These are phyloP conservation scores for Usnea hakonensis DNA, from an alignment of 495 filamentous ascomycete species.

Conservation along the genomic window DNA sequence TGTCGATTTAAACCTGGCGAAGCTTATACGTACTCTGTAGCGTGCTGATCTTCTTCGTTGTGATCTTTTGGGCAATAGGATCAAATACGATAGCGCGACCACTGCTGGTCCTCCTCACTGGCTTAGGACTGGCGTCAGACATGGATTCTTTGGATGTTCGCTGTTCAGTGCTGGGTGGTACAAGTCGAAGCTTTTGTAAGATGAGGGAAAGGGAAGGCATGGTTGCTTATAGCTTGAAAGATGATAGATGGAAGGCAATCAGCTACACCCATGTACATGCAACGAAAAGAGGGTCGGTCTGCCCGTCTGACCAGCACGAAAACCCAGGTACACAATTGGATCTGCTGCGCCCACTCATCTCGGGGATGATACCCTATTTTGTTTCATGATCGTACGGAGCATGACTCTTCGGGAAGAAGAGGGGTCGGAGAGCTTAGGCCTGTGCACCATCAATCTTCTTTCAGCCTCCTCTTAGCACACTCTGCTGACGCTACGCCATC, in stretches of 20 bases:
- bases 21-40: constrained; percentile 1
- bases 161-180: not conserved
- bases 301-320: not conserved
- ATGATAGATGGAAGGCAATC: too few species aligned
- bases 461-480: too few species aligned
- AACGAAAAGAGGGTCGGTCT: not conserved
- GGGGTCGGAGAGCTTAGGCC: too few species aligned
- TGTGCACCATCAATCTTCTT: too few species aligned
- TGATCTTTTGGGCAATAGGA: constrained; percentile 12
- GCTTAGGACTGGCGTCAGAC: constrained; percentile 1
- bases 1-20: not conserved
- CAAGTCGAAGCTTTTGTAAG: too few species aligned
- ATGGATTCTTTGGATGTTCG: not conserved
- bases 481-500: too few species aligned
- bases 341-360: not conserved
- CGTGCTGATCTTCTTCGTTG: constrained; percentile 5
- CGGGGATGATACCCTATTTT: too few species aligned
- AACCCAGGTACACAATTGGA: not conserved
- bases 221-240: too few species aligned
- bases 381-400: too few species aligned
- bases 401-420: too few species aligned
- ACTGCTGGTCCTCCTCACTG: constrained; percentile 12
- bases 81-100: constrained; percentile 18
- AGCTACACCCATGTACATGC: too few species aligned
- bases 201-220: too few species aligned